These are phyloP conservation scores for Sanghuangporus sanghuang DNA, from an alignment of 1,284 basidiomycete species.

Conservation along the genomic window DNA sequence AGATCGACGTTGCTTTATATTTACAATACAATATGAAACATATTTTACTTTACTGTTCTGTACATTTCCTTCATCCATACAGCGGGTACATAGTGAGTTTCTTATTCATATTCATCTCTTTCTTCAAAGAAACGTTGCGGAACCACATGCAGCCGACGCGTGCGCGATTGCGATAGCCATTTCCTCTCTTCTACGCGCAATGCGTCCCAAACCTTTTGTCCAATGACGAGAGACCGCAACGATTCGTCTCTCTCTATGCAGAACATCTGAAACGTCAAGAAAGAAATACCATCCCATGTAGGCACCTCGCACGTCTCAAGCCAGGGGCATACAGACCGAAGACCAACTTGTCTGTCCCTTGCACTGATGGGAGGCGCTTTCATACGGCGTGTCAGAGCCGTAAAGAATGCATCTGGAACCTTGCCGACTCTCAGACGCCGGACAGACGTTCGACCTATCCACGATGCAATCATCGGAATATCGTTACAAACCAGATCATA, in stretches of 20 bases:
- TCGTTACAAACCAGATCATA: slow-evolving; percentile 1
- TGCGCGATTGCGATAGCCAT: background rate
- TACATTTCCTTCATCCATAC: background rate
- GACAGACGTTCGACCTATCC: slow-evolving; percentile 6
- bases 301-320: slow-evolving; percentile 7
- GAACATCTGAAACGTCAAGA: background rate
- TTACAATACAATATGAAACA: background rate
- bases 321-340: background rate
- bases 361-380: background rate
- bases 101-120: too few species aligned
- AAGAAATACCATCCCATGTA: background rate
- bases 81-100: too few species aligned
- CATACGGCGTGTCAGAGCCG: background rate
- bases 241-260: background rate
- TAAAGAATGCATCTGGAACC: slow-evolving; percentile 6
- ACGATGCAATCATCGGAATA: background rate
- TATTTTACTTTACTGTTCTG: too few species aligned
- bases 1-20: background rate
- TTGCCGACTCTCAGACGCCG: slow-evolving; percentile 7
- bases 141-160: too few species aligned
- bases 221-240: background rate
- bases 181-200: background rate
- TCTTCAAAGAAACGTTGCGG: too few species aligned
- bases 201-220: background rate
- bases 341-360: background rate